Base-by-base conservation (phyloP, 441 rosid genomes). In the Pelargonium myrrhifolium region DNA sequence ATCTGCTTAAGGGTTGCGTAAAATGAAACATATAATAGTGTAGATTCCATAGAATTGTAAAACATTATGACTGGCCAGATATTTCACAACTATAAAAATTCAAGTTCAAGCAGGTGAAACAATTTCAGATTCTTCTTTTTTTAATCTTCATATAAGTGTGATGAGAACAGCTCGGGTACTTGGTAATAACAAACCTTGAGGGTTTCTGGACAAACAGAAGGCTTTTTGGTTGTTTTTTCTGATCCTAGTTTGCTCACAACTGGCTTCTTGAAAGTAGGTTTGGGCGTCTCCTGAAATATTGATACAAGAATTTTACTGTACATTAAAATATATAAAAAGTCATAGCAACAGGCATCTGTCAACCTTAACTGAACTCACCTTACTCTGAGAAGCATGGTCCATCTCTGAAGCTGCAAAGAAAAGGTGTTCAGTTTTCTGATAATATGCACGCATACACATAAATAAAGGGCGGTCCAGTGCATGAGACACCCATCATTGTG, bases 211-310 rank as follows among this genome's bases (percentile, higher is more conserved):
- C 17, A 69, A 74, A 67, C 69, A 59, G 80, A 53, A 70, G 76
- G 84, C 82, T 82, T 83, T 72, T 84, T 84, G 68, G 78, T 64
- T 31, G 77, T 67, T 74, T 79, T 87, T 66, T 79, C 82, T 15
- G 82, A 39, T 66, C 79, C 87, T 77, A 73, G 80, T 43, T 62
- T 76, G 47, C 69, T 70, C 65, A 72, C 64, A 77, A 70, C 82
- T 64, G 86, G 88, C 81, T 78, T 86, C 80, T 77, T 89, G 65
- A 74, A 71, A 68, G 81, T 76, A 72, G 67, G 77, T 80, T 75
- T 82, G 56, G 68, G 68, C 73, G 80, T 83, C 61, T 72, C 58
- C 96, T 89, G 77, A 65, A 65, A 70, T 65, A 42, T 62, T 47
- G 64, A 65, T 78, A 62, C 14, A 43, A 72, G 51, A 58, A 70